phyloP scores from a whole-genome alignment of 345 rosid genomes.

The Excoecaria agallocha region DNA sequence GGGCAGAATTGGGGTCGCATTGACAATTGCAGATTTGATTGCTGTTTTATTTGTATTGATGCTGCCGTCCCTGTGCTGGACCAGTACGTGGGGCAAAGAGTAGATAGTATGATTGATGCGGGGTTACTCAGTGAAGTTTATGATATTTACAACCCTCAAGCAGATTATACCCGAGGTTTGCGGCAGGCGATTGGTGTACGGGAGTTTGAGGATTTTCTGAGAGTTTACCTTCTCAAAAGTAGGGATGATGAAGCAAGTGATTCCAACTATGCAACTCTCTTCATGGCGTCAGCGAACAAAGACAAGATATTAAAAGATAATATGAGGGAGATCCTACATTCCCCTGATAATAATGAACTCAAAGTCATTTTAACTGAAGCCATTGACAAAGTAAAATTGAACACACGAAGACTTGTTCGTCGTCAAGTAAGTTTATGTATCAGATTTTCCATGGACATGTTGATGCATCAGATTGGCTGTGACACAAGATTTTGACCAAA shows the following conservation, averaged over 20 bases:
- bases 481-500: background rate
- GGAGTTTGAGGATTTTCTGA: conserved; percentile 70
- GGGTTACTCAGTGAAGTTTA: conserved; percentile 83
- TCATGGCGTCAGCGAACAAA: conserved; percentile 19
- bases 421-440: conserved; percentile 64
- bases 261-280: conserved; percentile 21
- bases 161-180: conserved; percentile 74
- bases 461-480: background rate
- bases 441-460: background rate
- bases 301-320: conserved; percentile 40
- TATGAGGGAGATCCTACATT: conserved; percentile 38
- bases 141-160: conserved; percentile 59
- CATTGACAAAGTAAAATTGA: conserved; percentile 62
- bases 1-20: conserved; percentile 97
- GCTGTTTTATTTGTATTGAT: conserved; percentile 81
- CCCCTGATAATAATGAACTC: conserved; percentile 35
- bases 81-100: conserved; percentile 67
- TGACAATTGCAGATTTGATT: conserved; percentile 52
- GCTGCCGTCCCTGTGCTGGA: conserved; percentile 63
- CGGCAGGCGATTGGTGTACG: conserved; percentile 88
- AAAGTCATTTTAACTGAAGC: conserved; percentile 60
- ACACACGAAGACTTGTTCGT: conserved; percentile 84
- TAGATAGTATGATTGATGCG: conserved; percentile 73
- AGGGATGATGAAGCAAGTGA: conserved; percentile 18
- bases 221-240: conserved; percentile 25